Conservation (phyloP, 2,329 filamentous ascomycete genomes). For the Fusarium tupiense region DNA sequence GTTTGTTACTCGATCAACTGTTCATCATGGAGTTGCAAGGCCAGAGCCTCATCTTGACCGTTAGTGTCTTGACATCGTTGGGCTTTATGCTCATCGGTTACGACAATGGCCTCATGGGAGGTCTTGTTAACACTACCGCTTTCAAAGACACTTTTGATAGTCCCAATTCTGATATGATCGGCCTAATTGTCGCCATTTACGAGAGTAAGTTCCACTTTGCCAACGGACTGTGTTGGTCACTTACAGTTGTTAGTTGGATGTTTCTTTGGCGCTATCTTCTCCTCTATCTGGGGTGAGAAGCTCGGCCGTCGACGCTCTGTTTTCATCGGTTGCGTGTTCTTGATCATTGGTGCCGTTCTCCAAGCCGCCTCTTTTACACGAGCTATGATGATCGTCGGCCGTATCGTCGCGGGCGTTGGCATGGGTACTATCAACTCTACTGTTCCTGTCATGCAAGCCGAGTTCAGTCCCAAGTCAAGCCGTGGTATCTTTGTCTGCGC, state of each 20-base stretch:
- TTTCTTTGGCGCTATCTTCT: conserved; percentile 42
- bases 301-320: conserved; percentile 57
- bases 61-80: conserved; percentile 56
- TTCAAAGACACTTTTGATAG: conserved; percentile 54
- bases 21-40: conserved; percentile 41
- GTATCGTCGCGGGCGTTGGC: conserved; percentile 59
- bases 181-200: conserved; percentile 58
- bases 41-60: conserved; percentile 52
- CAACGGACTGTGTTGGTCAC: not conserved
- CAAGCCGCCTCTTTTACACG: conserved; percentile 56
- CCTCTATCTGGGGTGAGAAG: conserved; percentile 53
- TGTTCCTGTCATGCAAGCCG: conserved; percentile 56
- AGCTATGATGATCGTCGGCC: conserved; percentile 56
- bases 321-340: conserved; percentile 53
- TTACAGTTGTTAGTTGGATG: conserved; percentile 40
- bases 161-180: conserved; percentile 53
- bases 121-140: conserved; percentile 51
- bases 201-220: conserved; percentile 41
- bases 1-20: not conserved
- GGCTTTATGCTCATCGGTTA: conserved; percentile 60
- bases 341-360: conserved; percentile 57
- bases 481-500: conserved; percentile 55
- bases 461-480: conserved; percentile 53
- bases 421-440: conserved; percentile 58
- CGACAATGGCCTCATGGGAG: conserved; percentile 58